These are phyloP conservation scores for Chlamydomonas incerta DNA, from an alignment of 139 green algal genomes.

Conservation along the genomic window DNA sequence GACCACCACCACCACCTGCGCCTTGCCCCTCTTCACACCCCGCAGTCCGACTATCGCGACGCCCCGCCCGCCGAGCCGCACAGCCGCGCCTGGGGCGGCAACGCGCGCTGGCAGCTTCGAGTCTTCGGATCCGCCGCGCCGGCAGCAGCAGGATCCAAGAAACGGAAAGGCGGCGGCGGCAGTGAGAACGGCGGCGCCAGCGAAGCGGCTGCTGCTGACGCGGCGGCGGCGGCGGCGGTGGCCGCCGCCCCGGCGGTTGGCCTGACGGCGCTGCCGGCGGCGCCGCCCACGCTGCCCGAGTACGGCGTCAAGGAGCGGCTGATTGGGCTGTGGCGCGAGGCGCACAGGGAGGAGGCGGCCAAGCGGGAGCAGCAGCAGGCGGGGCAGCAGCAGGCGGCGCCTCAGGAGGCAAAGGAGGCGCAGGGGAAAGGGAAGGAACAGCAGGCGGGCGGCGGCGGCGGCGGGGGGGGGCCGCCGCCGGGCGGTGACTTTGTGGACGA, in stretches of 20 bases:
- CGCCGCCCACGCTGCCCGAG: constrained; percentile 41
- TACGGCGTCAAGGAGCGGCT: constrained; percentile 75
- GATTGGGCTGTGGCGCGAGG: constrained; percentile 65
- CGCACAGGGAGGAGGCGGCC: constrained; percentile 38
- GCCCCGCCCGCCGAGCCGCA: constrained; percentile 11
- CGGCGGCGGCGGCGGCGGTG: background rate
- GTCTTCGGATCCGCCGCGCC: background rate
- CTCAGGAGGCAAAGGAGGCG: no score
- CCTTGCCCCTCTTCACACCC: no score
- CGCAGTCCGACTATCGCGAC: background rate
- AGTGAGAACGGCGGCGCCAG: background rate
- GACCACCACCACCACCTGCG: no score
- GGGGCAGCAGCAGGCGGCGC: no score
- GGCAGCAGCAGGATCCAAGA: no score
- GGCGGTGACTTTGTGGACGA: constrained; percentile 51
- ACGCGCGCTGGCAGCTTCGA: constrained; percentile 45
- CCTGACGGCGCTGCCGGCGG: constrained; percentile 38
- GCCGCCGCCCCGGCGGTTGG: constrained; percentile 3
- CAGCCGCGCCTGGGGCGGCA: background rate
- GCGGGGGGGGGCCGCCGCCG: background rate
- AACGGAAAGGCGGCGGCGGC: no score
- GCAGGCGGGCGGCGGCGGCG: background rate
- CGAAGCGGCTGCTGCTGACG: no score
- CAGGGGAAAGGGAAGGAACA: background rate
- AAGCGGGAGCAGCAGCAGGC: no score